phyloP scores from a whole-genome alignment of 169 alveolate genomes.

The Plasmodium gaboni region DNA sequence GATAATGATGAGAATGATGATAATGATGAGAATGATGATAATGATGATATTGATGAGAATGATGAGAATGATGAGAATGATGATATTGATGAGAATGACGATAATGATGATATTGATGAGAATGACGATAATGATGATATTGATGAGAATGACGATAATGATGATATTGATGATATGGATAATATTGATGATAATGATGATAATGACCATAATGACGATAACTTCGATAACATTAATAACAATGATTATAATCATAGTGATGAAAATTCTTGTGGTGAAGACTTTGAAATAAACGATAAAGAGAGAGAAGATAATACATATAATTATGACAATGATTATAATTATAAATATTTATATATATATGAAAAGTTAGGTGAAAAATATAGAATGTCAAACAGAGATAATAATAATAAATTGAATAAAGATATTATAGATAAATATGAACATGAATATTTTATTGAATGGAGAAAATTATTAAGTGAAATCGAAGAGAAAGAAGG shows the following conservation, averaged over 20 bases:
- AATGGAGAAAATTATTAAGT: conserved; percentile 84
- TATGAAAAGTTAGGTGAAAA: conserved; percentile 70
- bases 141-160: neutral
- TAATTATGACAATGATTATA: neutral
- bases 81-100: conserved; percentile 1
- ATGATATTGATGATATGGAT: neutral
- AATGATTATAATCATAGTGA: conserved; percentile 3
- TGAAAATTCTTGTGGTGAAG: neutral
- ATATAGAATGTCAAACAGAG: conserved; percentile 22
- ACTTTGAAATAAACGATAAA: neutral
- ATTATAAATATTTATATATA: conserved; percentile 23
- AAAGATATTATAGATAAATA: conserved; percentile 78
- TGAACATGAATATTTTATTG: conserved; percentile 80
- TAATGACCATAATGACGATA: neutral
- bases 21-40: neutral
- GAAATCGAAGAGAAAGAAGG: conserved; percentile 93
- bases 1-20: neutral
- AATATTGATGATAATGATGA: neutral
- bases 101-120: neutral
- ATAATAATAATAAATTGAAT: conserved; percentile 50
- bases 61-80: neutral
- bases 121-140: neutral
- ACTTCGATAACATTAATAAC: conserved; percentile 10
- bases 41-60: conserved; percentile 7
- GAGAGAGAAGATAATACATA: neutral